phyloP scores from a whole-genome alignment of 805 yeast genomes.

The Kluyveromyces nonfermentans region DNA sequence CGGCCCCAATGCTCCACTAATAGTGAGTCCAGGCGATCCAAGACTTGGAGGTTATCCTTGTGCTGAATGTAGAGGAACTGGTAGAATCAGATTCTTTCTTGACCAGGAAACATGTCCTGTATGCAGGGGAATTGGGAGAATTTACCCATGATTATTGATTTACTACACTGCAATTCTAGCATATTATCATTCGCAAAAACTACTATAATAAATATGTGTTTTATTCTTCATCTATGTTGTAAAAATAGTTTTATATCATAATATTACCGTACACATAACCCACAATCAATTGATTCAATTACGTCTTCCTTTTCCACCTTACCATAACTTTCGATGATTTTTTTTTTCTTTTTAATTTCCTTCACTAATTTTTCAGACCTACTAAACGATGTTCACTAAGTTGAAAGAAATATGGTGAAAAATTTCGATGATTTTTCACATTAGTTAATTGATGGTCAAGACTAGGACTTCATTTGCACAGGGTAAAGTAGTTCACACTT shows the following conservation, averaged over 20 bases:
- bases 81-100: slow-evolving; percentile 43
- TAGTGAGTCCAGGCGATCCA: slow-evolving; percentile 72
- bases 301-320: too few relatives aligned
- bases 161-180: background rate
- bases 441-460: too few relatives aligned
- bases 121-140: slow-evolving; percentile 62
- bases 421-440: slow-evolving; percentile 6
- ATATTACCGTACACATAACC: background rate
- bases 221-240: too few relatives aligned
- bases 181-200: background rate
- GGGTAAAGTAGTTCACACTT: too few relatives aligned
- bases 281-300: too few relatives aligned
- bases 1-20: slow-evolving; percentile 17
- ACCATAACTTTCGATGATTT: background rate
- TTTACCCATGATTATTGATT: slow-evolving; percentile 21
- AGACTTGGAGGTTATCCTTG: slow-evolving; percentile 64
- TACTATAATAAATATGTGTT: too few relatives aligned
- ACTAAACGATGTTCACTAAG: background rate
- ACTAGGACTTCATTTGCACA: too few relatives aligned
- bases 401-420: background rate
- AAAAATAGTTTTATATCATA: background rate
- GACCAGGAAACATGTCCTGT: slow-evolving; percentile 55
- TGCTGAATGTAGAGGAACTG: slow-evolving; percentile 63
- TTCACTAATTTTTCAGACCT: background rate
- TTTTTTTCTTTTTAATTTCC: too few relatives aligned